These are phyloP conservation scores for Podospora anserina DNA, from an alignment of 495 filamentous ascomycete genomes.

Conservation along the genomic window DNA sequence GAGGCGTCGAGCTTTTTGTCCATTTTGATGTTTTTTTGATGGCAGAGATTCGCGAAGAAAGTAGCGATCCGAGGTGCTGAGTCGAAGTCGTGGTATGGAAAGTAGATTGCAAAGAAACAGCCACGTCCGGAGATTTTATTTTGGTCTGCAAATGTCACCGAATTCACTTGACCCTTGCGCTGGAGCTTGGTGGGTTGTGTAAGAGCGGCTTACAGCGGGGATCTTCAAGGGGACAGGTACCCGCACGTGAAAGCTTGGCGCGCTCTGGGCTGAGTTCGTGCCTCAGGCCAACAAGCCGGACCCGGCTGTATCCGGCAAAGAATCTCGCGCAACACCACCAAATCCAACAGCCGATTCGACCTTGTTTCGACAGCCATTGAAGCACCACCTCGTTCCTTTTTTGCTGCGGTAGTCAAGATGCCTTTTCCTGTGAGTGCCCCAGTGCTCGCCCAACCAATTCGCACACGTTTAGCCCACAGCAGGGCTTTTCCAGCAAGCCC, in stretches of 20 bases:
- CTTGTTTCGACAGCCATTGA: conserved; percentile 32
- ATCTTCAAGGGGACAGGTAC: neutral
- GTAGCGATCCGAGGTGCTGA: neutral
- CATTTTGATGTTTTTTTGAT: conserved; percentile 41
- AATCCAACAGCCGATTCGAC: conserved; percentile 17
- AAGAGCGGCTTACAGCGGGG: neutral
- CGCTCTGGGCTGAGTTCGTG: neutral
- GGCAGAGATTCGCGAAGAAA: neutral
- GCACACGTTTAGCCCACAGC: neutral
- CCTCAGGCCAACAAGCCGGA: conserved; percentile 7
- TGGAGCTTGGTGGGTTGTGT: neutral
- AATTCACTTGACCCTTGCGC: neutral
- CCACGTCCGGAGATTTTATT: neutral
- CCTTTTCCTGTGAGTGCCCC: conserved; percentile 38
- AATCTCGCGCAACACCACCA: conserved; percentile 37
- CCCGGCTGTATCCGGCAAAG: conserved; percentile 36
- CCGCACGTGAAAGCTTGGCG: conserved; percentile 7
- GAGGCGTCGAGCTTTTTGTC: conserved; percentile 55
- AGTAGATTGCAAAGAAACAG: neutral
- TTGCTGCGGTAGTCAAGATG: conserved; percentile 34
- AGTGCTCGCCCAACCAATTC: neutral
- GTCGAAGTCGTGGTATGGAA: neutral
- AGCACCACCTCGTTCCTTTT: conserved; percentile 30
- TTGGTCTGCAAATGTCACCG: neutral
- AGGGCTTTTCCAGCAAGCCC: neutral